Base-by-base conservation (phyloP, 2,329 filamentous ascomycete genomes). In the Ophiosphaerella herpotricha region DNA sequence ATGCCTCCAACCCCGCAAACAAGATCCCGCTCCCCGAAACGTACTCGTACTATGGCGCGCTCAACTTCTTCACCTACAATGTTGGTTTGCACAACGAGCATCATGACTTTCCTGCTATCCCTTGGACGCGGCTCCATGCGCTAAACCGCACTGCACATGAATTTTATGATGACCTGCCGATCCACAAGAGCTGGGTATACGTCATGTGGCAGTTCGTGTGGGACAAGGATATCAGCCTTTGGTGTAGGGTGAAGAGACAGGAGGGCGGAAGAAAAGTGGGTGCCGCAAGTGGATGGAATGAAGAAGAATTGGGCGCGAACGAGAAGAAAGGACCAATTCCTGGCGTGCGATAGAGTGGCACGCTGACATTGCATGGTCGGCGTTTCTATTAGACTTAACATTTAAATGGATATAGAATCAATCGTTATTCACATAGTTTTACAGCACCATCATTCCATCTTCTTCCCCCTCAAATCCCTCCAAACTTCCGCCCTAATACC, bases 31-130 rank as follows among this genome's bases (percentile, higher is more conserved):
- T 96, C 4, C 92, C 94, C 2, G 94, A 99, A 80, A 99, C 94
- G 1, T 99, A 91, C 78, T 93, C 88, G 40, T 99, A 99, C 82
- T 99, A 99, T 72, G 94, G 94, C 0, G 85, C 89, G 0, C 82
- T 97, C 58, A 99, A 99, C 77, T 76, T 91, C 65, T 77, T 99
- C 42, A 96, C 92, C 1, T 99, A 97, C 81, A 99, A 99, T 65
- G 94, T 99, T 39, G 94, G 94, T 45, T 79, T 97, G 67, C 94
- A 99, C 80, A 99, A 99, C 72, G 94, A 99, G 80, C 94, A 99
- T 76, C 94, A 99, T 74, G 94, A 99, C 75, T 99, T 99, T 77
- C 94, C 94, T 9, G 94, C 94, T 40, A 85, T 99, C 39, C 93
- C 94, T 0, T 99, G 94, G 94, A 97, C 91, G 8, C 82, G 88